These are phyloP conservation scores for Chalaropsis ovoidea DNA, from an alignment of 2,329 filamentous ascomycete genomes.

Conservation along the genomic window DNA sequence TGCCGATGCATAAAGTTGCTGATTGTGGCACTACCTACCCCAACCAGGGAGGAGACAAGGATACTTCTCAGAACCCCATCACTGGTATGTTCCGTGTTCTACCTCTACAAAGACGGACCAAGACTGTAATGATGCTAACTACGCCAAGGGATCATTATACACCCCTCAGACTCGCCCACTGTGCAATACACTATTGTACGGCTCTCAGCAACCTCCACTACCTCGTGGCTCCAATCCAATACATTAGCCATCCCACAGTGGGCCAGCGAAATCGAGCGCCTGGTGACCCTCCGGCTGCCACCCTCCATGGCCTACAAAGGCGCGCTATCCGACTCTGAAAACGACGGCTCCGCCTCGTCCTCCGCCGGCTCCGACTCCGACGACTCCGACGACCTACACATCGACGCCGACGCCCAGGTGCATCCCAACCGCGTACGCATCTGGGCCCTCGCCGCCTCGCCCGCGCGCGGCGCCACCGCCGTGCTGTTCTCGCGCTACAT, in stretches of 20 bases:
- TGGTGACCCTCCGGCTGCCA: slow-evolving; percentile 38
- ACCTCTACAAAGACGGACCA: slow-evolving; percentile 24
- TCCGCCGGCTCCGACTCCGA: slow-evolving; percentile 27
- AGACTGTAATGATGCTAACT: background rate
- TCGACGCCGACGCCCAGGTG: slow-evolving; percentile 36
- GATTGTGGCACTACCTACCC: slow-evolving; percentile 42
- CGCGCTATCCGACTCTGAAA: slow-evolving; percentile 32
- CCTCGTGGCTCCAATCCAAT: slow-evolving; percentile 43
- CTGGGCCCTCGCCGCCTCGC: slow-evolving; percentile 45
- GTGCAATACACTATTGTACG: slow-evolving; percentile 46
- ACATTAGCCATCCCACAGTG: slow-evolving; percentile 35
- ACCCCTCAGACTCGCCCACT: slow-evolving; percentile 30
- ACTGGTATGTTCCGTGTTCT: slow-evolving; percentile 31
- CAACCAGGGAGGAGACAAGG: slow-evolving; percentile 27
- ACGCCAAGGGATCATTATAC: slow-evolving; percentile 39
- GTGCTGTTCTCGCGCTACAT: slow-evolving; percentile 42
- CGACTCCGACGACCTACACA: slow-evolving; percentile 31
- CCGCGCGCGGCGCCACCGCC: slow-evolving; percentile 43
- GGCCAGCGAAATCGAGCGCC: slow-evolving; percentile 40
- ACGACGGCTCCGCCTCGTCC: slow-evolving; percentile 27
- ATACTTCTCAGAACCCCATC: slow-evolving; percentile 37
- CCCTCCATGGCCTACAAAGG: slow-evolving; percentile 38
- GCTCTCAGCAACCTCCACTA: slow-evolving; percentile 42
- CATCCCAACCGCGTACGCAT: slow-evolving; percentile 43
- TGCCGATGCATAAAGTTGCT: slow-evolving; percentile 34